Percentiles rank a stretch among this genome's conserved stretches.
Evolutionary conservation across 176 grass and related monocot species (phyloP).

Genomic region (Oryza coarctata): DNA sequence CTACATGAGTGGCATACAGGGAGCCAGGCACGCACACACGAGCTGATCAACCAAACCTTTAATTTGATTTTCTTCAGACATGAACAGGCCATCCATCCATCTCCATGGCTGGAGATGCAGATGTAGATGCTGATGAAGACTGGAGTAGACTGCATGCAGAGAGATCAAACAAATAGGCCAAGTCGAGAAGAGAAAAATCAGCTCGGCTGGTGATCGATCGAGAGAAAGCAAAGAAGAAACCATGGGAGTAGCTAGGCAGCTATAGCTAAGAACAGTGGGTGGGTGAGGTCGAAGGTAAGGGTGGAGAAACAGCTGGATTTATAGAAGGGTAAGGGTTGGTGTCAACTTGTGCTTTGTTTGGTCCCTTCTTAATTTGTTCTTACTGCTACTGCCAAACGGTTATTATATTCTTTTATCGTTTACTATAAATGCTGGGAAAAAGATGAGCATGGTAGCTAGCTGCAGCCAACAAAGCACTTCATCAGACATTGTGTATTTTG

Average conservation of each 20-base stretch:
- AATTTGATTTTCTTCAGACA: conserved; percentile 10
- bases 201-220: not conserved
- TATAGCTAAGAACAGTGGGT: conserved; percentile 39
- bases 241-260: not conserved
- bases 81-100: not conserved
- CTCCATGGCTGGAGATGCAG: not conserved
- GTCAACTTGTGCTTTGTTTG: conserved; percentile 35
- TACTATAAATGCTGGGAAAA: conserved; percentile 18
- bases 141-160: not conserved
- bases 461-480: conserved; percentile 7
- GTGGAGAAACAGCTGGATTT: conserved; percentile 54
- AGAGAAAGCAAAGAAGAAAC: not conserved
- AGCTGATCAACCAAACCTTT: conserved; percentile 23
- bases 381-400: conserved; percentile 26
- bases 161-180: not conserved
- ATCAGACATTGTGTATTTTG: conserved; percentile 17
- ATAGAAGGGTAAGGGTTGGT: conserved; percentile 47
- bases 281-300: conserved; percentile 39
- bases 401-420: conserved; percentile 34
- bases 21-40: conserved; percentile 85
- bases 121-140: not conserved
- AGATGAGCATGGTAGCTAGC: not conserved
- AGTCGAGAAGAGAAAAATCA: not conserved
- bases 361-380: not conserved
- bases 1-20: conserved; percentile 99